phyloP scores from a whole-genome alignment of 2,329 filamentous ascomycete genomes.

The Taxawa tesnikishii region DNA sequence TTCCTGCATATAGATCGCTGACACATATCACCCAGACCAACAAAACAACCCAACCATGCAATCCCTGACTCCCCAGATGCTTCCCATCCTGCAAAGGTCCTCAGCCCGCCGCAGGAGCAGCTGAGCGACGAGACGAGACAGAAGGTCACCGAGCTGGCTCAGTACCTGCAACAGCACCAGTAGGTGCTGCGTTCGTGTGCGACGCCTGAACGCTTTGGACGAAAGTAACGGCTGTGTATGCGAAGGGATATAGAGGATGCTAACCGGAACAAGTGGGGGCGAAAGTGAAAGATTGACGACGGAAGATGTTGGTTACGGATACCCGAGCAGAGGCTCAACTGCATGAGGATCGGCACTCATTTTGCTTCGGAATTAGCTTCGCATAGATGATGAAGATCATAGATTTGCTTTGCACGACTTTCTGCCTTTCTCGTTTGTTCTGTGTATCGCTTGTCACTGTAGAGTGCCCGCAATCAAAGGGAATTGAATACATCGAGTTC shows the following conservation, averaged over 20 bases:
- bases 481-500: too few relatives aligned
- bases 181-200: not conserved
- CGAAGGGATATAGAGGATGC: not conserved
- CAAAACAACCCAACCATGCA: conserved; percentile 57
- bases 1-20: too few relatives aligned
- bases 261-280: too few relatives aligned
- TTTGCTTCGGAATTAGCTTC: not conserved
- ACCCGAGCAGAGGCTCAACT: not conserved
- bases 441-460: too few relatives aligned
- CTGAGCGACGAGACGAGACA: conserved; percentile 58
- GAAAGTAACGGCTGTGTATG: not conserved
- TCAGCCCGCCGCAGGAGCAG: conserved; percentile 61
- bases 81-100: conserved; percentile 63
- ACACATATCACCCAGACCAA: too few relatives aligned
- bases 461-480: too few relatives aligned
- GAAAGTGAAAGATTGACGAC: too few relatives aligned
- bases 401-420: not conserved
- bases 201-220: not conserved
- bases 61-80: conserved; percentile 55
- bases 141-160: conserved; percentile 53
- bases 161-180: conserved; percentile 29
- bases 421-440: not conserved
- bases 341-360: not conserved
- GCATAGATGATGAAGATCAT: not conserved
- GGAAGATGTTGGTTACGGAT: not conserved